These are phyloP conservation scores for Fusarium camptoceras DNA, from an alignment of 2,329 filamentous ascomycete genomes.

Conservation along the genomic window DNA sequence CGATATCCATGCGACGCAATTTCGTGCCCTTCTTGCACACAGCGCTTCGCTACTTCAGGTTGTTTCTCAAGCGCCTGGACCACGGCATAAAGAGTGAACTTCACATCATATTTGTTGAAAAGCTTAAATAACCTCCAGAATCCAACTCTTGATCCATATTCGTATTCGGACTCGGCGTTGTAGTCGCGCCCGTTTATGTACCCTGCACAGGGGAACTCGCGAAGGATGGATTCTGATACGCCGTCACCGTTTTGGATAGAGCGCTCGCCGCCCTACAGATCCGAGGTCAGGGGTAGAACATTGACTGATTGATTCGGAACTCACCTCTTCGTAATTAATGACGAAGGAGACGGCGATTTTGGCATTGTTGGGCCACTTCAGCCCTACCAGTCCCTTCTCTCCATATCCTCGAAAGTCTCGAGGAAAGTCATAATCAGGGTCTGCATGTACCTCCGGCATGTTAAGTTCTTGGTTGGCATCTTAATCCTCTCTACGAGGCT, in stretches of 20 bases:
- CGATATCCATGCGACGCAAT: constrained; percentile 9
- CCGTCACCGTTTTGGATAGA: constrained; percentile 2
- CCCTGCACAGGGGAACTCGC: neutral
- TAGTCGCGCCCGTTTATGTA: constrained; percentile 5
- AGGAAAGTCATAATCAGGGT: neutral
- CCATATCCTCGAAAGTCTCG: constrained; percentile 17
- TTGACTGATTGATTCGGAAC: fast-evolving
- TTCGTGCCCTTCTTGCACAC: constrained; percentile 5
- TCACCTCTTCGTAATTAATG: constrained; percentile 19
- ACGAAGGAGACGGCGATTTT: constrained; percentile 9
- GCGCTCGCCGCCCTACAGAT: neutral
- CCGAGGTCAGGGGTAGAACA: neutral
- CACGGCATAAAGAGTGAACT: constrained; percentile 11
- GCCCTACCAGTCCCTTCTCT: neutral
- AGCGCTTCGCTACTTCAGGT: constrained; percentile 7
- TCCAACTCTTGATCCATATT: constrained; percentile 13
- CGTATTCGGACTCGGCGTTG: constrained; percentile 18
- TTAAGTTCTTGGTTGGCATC: neutral
- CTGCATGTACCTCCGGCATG: neutral
- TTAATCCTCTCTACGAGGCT: fast-evolving
- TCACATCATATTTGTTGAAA: neutral
- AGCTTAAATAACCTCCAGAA: constrained; percentile 14
- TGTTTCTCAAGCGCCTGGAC: constrained; percentile 4
- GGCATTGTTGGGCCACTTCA: constrained; percentile 12
- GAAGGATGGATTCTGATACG: constrained; percentile 5